phyloP scores from a whole-genome alignment of 345 rosid genomes.

The Brassica carinata region DNA sequence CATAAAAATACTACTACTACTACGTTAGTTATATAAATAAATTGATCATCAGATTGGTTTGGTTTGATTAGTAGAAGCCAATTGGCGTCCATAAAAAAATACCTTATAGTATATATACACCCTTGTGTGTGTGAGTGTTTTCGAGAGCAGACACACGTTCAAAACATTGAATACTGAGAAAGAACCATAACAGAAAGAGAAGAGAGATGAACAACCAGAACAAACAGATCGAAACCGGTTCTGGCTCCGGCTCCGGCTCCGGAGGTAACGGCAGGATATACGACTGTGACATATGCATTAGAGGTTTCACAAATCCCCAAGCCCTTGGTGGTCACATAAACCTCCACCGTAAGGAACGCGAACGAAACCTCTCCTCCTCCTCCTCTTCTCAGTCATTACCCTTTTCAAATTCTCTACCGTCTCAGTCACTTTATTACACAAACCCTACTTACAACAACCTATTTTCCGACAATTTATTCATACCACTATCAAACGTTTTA shows the following conservation, averaged over 20 bases:
- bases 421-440: not conserved
- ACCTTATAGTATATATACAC: constrained; percentile 3
- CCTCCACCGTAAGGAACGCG: constrained; percentile 63
- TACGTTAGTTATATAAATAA: not conserved
- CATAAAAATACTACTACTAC: too few species aligned
- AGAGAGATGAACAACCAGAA: constrained; percentile 16
- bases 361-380: constrained; percentile 3
- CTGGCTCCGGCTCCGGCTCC: not conserved
- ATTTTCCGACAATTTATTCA: constrained; percentile 23
- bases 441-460: constrained; percentile 17
- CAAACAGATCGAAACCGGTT: not conserved
- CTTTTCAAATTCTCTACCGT: constrained; percentile 6
- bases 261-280: constrained; percentile 50
- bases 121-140: not conserved
- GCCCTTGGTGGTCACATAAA: constrained; percentile 92
- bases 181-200: constrained; percentile 3
- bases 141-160: constrained; percentile 10
- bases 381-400: constrained; percentile 9
- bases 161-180: constrained; percentile 20
- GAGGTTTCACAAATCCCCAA: constrained; percentile 88
- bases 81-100: not conserved
- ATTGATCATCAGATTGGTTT: not conserved
- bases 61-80: not conserved
- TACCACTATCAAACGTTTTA: constrained; percentile 22
- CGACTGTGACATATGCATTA: constrained; percentile 72